Evolutionary conservation across 148 eudicot species (phyloP), one percentile per base, ranked within the genome.

Genomic region (Camellia sinensis): DNA sequence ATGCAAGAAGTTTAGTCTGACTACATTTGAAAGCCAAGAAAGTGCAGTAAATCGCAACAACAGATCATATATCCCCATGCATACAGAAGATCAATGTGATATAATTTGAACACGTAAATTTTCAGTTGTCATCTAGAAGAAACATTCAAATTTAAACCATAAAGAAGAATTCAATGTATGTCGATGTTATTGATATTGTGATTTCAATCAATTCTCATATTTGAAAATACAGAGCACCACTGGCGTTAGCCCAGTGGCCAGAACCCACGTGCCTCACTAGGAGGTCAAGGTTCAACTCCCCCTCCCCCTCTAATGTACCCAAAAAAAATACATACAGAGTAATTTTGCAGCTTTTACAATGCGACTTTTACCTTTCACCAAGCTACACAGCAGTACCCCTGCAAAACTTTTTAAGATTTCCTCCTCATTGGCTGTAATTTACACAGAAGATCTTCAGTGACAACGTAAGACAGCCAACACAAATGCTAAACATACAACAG

Each of bases 371-470:
- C 89, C 88, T 83, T 84, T 82, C 68, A 79, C 81, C 88, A 87
- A 84, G 84, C 90, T 89, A 87, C 88, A 87, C 74, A 78, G 84
- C 84, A 87, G 82, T 89, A 87, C 85, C 77, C 81, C 88, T 82
- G 87, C 90, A 87, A 89, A 89, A 89, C 83, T 84, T 85, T 29
- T 80, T 78, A 79, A 82, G 70, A 79, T 68, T 82, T 75, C 85
- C 82, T 85, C 87, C 73, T 82, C 88, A 43, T 85, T 78, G 82
- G 86, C 84, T 78, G 87, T 82, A 87, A 80, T 78, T 83, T 83
- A 87, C 87, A 87, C 19, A 77, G 67, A 60, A 60, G 52, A 75
- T 60, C 29, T 40, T 67, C 78, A 84, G 80, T 80, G 66, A 78
- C 50, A 82, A 84, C 76, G 71, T 78, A 84, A 77, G 87, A 80